Evolutionary conservation across 2,329 filamentous ascomycete genomes (phyloP).

Genomic region (Ophiostoma australiae): DNA sequence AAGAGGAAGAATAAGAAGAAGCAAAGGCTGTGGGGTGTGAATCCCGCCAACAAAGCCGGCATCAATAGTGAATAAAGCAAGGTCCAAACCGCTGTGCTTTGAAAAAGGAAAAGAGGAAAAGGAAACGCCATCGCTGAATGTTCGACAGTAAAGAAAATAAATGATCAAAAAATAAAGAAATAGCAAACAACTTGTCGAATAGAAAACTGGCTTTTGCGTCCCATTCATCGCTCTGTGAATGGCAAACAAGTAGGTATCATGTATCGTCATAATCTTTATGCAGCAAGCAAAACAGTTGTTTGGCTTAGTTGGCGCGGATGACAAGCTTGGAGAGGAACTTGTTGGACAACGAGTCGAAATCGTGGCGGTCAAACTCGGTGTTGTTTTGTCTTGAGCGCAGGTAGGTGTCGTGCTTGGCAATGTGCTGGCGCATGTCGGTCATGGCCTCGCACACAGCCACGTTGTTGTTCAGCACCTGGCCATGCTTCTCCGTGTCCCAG

Average conservation of each 20-base stretch:
- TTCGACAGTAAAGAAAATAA: constrained; percentile 25
- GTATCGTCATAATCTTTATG: constrained; percentile 10
- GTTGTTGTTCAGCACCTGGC: constrained; percentile 86
- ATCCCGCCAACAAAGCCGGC: neutral
- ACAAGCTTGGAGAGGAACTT: constrained; percentile 96
- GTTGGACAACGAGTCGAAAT: constrained; percentile 94
- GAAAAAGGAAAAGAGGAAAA: constrained; percentile 22
- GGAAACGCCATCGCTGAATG: constrained; percentile 34
- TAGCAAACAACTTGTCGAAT: neutral
- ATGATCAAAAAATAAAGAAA: constrained; percentile 9
- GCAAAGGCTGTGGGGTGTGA: neutral
- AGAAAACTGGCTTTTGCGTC: constrained; percentile 7
- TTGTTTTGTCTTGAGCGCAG: constrained; percentile 69
- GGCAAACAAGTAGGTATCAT: neutral
- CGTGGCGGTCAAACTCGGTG: constrained; percentile 77
- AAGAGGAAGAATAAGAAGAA: neutral
- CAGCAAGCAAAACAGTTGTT: neutral
- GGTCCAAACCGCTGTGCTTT: constrained; percentile 12
- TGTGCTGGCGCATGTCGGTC: constrained; percentile 90
- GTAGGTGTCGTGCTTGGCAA: constrained; percentile 88
- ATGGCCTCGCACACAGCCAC: constrained; percentile 87
- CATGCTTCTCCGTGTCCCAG: constrained; percentile 90
- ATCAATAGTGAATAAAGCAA: neutral
- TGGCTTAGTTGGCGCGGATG: constrained; percentile 78
- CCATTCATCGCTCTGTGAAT: neutral